Percentiles rank a stretch among this genome's conserved stretches.
phyloP scores from a whole-genome alignment of 495 filamentous ascomycete species.

The Thermothielavioides terrestris region DNA sequence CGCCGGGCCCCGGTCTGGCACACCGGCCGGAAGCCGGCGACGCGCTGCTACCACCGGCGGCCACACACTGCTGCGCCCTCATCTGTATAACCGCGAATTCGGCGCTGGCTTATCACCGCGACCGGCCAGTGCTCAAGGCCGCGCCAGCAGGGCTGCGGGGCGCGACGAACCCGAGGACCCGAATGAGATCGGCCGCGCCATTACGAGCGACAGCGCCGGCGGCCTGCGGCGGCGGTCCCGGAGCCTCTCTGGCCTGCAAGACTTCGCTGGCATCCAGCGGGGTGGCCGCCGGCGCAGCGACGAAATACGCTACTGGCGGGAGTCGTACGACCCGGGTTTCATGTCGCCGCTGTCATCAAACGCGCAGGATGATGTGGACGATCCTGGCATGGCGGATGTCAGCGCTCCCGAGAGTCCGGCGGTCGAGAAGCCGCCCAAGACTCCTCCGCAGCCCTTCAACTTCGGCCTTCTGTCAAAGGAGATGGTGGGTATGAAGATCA shows the following conservation, averaged over 20 bases:
- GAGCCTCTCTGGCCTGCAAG: slow-evolving; percentile 45
- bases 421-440: slow-evolving; percentile 27
- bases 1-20: slow-evolving; percentile 17
- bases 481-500: slow-evolving; percentile 47
- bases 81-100: slow-evolving; percentile 24
- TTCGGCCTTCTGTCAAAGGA: slow-evolving; percentile 38
- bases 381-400: slow-evolving; percentile 26
- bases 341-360: slow-evolving; percentile 43
- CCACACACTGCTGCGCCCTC: slow-evolving; percentile 25
- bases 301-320: slow-evolving; percentile 50
- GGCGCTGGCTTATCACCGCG: slow-evolving; percentile 45
- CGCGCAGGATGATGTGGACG: slow-evolving; percentile 31
- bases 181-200: slow-evolving; percentile 44
- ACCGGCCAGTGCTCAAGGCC: slow-evolving; percentile 45
- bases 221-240: slow-evolving; percentile 42
- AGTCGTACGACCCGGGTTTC: slow-evolving; percentile 40
- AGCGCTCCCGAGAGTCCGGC: slow-evolving; percentile 26
- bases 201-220: slow-evolving; percentile 37
- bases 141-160: slow-evolving; percentile 23
- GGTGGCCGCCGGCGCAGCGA: slow-evolving; percentile 43
- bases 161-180: slow-evolving; percentile 28
- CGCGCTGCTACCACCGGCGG: slow-evolving; percentile 31
- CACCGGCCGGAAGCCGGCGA: slow-evolving; percentile 5
- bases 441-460: slow-evolving; percentile 45
- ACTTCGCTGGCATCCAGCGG: slow-evolving; percentile 19